phyloP scores from a whole-genome alignment of 768 basidiomycete species.

The Boletus huronensis region DNA sequence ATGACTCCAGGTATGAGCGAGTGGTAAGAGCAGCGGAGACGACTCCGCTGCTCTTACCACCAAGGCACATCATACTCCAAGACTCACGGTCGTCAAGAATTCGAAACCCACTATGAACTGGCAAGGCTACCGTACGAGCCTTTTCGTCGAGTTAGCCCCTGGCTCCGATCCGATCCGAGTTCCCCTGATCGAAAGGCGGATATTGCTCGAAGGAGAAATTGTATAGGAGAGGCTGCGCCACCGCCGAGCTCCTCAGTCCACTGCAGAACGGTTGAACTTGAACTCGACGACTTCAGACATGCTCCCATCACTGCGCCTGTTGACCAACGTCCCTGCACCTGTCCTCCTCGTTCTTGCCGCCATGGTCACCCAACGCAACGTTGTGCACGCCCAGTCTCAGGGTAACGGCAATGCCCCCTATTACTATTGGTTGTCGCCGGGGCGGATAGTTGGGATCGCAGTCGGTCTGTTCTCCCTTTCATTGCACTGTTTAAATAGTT shows the following conservation, averaged over 20 bases:
- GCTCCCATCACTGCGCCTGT: not conserved
- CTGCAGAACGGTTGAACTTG: not conserved
- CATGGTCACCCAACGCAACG: slow-evolving; percentile 3
- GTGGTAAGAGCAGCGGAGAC: no score
- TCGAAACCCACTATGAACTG: no score
- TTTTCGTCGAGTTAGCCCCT: no score
- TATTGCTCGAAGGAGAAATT: not conserved
- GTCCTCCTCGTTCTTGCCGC: not conserved
- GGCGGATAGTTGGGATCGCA: slow-evolving; percentile 24
- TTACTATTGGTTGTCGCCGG: slow-evolving; percentile 23
- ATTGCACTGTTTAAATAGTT: not conserved
- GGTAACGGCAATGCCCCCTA: not conserved
- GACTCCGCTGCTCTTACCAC: no score
- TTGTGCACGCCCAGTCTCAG: slow-evolving; percentile 14
- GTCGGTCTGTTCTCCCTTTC: slow-evolving; percentile 20
- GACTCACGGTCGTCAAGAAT: no score
- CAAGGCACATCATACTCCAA: no score
- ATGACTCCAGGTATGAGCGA: no score
- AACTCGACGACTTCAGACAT: not conserved
- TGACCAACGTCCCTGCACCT: not conserved
- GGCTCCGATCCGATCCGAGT: no score
- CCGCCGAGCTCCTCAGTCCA: not conserved
- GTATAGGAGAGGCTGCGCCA: not conserved
- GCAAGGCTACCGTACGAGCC: no score
- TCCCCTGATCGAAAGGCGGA: not conserved